Evolutionary conservation across 371 early-diverging fungal genomes (phyloP), one percentile per base, ranked within the genome.

Genomic region (Nematocida sp.): DNA sequence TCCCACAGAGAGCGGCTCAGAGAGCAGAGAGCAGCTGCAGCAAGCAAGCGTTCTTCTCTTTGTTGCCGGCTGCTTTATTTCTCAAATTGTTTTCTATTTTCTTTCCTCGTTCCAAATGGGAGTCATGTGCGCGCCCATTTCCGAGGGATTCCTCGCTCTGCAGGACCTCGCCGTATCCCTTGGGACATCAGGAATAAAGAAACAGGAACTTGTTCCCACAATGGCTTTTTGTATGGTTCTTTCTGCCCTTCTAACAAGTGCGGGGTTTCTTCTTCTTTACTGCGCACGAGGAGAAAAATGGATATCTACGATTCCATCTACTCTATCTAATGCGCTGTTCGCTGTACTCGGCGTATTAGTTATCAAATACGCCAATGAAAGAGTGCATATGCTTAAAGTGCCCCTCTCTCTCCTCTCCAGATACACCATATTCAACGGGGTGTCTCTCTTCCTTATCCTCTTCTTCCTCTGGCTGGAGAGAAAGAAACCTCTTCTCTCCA

Each of bases 61-160:
- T 45, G 67, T 56, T 9, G n/a, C n/a, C 4, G 42, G 57, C 11
- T 55, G 42, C 28, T 56, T 26, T 23, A 16, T 55, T n/a, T 67
- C 67, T 1, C 67, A 67, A 28, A 30, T 55, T 40, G 7, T 67
- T 18, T 67, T 55, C 35, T 67, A 55, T 67, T 7, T 32, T 4
- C 28, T 67, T 11, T 67, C 67, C 45, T 40, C 56, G 32, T 56
- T 56, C 40, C n/a, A 26, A 3, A 5, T 32, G 26, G 67, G 67
- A 9, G 56, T 67, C 13, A 39, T 67, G 23, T 67, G 56, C 18
- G 55, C 67, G n/a, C 67, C 67, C 2, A 67, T 67, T 2, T 55
- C 56, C n/a, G 67, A 67, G 67, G 36, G 56, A 2, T 67, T 67
- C 35, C 2, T 7, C 16, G 5, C 20, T 26, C 25, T 56, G 20